Base-by-base conservation (phyloP, 2,329 filamentous ascomycete genomes). In the Tolypocladium guangdongense region DNA sequence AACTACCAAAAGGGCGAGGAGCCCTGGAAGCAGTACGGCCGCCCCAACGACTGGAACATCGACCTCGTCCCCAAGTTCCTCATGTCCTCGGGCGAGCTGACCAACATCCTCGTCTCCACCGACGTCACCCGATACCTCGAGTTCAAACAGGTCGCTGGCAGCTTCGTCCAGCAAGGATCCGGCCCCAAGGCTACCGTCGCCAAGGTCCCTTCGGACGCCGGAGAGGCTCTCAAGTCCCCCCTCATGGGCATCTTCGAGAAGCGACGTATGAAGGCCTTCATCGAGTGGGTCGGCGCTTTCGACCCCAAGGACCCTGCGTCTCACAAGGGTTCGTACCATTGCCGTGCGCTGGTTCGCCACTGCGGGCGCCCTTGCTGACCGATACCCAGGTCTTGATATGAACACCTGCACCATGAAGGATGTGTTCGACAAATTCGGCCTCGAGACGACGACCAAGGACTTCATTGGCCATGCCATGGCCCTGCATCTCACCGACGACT, bases 391-490 rank as follows among this genome's bases (percentile, higher is more conserved):
- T 56, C 80, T 97, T 60, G 84, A 93, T 71, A 77, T 99, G 58
- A 78, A 78, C 65, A 80, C 74, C 56, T 86, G 81, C 75, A 92
- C 88, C 55, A 96, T 97, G 91, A 95, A 90, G 79, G 92, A 96
- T n/a, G 88, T 99, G 38, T 99, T 95, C 67, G 91, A 97, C 76
- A 96, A 97, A 72, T 99, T 96, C 63, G 88, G 90, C 55, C 86
- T 99, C 57, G 93, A 99, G 75, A 67, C 86, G 24, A 80, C 83
- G 55, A 99, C 93, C 61, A 86, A 88, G 64, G 93, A 99, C 74
- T 99, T 99, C 69, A 88, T 97, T 64, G 93, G 93, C 59, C 93
- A 99, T 73, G 90, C 92, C 64, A 99, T 99, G 93, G 93, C 93
- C 55, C 84, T 99, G 50, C 97, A 91, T 76, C 83, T 87, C 54